Base-by-base conservation (phyloP, 768 basidiomycete genomes). In the Saitozyma sp. region DNA sequence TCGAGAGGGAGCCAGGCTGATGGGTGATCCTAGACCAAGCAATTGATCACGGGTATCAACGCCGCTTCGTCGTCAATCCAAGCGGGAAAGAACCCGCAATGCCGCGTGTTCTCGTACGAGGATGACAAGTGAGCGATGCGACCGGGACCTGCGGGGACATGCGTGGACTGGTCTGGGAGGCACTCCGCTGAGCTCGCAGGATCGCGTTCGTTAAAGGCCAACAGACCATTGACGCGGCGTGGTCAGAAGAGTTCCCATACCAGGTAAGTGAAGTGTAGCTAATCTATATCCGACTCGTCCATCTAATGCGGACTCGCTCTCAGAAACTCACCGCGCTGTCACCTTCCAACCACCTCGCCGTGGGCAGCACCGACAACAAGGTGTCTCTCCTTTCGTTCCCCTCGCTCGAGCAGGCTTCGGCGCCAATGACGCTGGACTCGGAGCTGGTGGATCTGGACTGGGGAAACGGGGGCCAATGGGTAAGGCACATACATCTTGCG, bases 251-350 rank as follows among this genome's bases (percentile, higher is more conserved):
- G 70, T 80, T 78, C 59, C 78, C 79, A 3, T 97, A 88, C 72
- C 94, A 97, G 83, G 94, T 91, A 69, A 54, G 82, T 77, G n/a
- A n/a, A 63, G 63, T 10, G n/a, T n/a, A 3, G n/a, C 14, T 46
- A 5, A 63, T 50, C 46, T 20, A 2, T 17, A 5, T 43, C 29
- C 37, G 38, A n/a, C 49, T 73, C 37, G 45, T 40, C 56, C 59
- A 63, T 58, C 11, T 17, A 46, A 11, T 6, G 2, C 45, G 45
- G 45, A 13, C 45, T 46, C 13, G 45, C 45, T 11, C 57, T 3
- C 75, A 96, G 94, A 94, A 91, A 87, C 88, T 93, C 20, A 93
- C 92, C 1, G 84, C 86, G 1, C 81, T 97, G 59, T 92, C 92
- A 46, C 87, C 87, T 7, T 83, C 88, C 68, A 84, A 84, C 20